Evolutionary conservation across 306 rosid species (phyloP).

Genomic region (Quercus bicolor): DNA sequence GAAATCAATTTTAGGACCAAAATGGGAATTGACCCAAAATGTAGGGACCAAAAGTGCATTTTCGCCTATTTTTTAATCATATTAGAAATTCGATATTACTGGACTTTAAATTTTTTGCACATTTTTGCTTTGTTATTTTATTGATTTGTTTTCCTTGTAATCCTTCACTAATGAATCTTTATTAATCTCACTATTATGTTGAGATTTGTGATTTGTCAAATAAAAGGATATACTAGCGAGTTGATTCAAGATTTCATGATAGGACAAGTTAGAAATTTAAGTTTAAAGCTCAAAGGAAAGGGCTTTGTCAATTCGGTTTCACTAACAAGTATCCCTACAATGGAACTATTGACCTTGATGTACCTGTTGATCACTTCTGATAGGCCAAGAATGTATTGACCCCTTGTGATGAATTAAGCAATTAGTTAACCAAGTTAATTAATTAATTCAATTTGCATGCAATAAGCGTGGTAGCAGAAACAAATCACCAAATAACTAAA

Average conservation of each 20-base stretch:
- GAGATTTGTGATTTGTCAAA: conserved; percentile 30
- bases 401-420: too few species aligned
- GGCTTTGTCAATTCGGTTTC: conserved; percentile 69
- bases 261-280: conserved; percentile 53
- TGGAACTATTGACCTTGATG: conserved; percentile 81
- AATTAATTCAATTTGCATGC: too few species aligned
- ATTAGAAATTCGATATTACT: too few species aligned
- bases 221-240: conserved; percentile 79
- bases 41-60: too few species aligned
- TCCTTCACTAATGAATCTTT: not conserved
- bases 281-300: conserved; percentile 55
- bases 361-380: conserved; percentile 60
- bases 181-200: conserved; percentile 5
- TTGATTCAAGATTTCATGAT: conserved; percentile 68
- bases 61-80: too few species aligned
- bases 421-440: too few species aligned
- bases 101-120: not conserved
- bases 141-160: not conserved
- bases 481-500: too few species aligned
- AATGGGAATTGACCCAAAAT: too few species aligned
- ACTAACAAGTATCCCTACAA: conserved; percentile 75
- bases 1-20: too few species aligned
- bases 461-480: too few species aligned
- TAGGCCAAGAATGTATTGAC: too few species aligned
- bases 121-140: not conserved